Conservation (phyloP, 2,329 filamentous ascomycete genomes). For the Diplodia intermedia region DNA sequence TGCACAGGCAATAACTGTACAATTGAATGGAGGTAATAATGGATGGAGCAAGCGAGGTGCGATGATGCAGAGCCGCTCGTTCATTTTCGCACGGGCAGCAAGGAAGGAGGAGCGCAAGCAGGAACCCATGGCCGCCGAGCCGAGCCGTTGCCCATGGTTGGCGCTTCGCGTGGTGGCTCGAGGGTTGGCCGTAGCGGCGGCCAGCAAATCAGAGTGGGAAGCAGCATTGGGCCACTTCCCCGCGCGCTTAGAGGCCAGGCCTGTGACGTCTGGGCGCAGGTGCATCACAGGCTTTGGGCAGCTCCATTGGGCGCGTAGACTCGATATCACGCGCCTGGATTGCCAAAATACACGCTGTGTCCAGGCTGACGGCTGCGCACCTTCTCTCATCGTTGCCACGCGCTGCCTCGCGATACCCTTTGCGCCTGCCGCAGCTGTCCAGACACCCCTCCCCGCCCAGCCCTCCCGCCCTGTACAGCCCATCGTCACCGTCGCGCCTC, state of each 20-base stretch:
- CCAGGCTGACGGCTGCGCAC: conserved; percentile 14
- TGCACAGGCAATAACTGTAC: conserved; percentile 11
- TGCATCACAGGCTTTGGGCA: conserved; percentile 23
- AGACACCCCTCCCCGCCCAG: conserved; percentile 13
- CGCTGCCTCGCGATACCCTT: neutral
- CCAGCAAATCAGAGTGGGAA: conserved; percentile 19
- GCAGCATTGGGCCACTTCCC: conserved; percentile 26
- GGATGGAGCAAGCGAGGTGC: neutral
- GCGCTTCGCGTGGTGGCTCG: conserved; percentile 20
- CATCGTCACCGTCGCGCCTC: conserved; percentile 1
- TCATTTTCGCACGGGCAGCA: neutral
- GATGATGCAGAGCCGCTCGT: neutral
- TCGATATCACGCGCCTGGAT: conserved; percentile 21
- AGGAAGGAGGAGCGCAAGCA: neutral
- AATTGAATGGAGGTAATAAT: conserved; percentile 18
- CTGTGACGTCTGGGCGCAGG: conserved; percentile 22
- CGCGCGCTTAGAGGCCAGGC: conserved; percentile 28
- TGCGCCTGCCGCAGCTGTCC: conserved; percentile 25
- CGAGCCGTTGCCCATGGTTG: conserved; percentile 13
- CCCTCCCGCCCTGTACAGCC: neutral
- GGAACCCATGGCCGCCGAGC: conserved; percentile 26
- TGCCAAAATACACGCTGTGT: neutral
- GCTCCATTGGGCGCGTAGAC: conserved; percentile 11
- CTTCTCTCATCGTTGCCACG: conserved; percentile 2
- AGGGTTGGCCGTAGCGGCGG: neutral